Base-by-base conservation (phyloP, 495 filamentous ascomycete genomes). In the Penicillium maclennaniae region DNA sequence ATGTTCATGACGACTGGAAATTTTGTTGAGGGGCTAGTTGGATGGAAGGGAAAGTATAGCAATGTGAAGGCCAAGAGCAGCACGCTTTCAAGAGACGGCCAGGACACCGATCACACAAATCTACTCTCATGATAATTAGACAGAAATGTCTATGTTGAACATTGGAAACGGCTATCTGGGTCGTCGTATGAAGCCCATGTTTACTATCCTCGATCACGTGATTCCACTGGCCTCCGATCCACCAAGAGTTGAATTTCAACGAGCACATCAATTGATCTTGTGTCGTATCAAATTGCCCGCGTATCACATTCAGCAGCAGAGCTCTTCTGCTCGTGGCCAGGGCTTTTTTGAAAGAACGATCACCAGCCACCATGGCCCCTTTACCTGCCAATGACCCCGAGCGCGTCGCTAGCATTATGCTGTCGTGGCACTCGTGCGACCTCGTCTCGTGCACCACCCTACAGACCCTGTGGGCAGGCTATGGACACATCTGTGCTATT, bases 401-500 rank as follows among this genome's bases (percentile, higher is more conserved):
- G 7, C 65, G 51, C 25, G 59, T 71, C 19, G 70, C 70, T 8
- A 59, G 56, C 31, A 62, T 66, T 45, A 65, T 73, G 59, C 62
- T 73, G 6, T 69, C 66, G 7, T 63, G 63, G 61, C 60, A 70
- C 56, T 58, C 64, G 12, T 61, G 70, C 8, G 64, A 69, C 8
- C 67, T 73, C 15, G 49, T 70, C 42, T 66, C 65, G 0, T 71
- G 65, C 54, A 61, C 46, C n/a, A 62, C 54, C 12, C 44, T 73
- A 4, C 70, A 73, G 27, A 69, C 62, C n/a, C 55, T 73, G 1
- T 73, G 70, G 69, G 70, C 70, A 19, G 70, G 70, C 0, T 73
- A 73, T 21, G 70, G 70, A 2, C 49, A 64, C 3, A 68, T 73
- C 28, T 71, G 70, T 41, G 63, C 63, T 5, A 51, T 73, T 14